Evolutionary conservation across 495 filamentous ascomycete genomes (phyloP), one percentile per base, ranked within the genome.

Genomic region (Emericellopsis terricola): DNA sequence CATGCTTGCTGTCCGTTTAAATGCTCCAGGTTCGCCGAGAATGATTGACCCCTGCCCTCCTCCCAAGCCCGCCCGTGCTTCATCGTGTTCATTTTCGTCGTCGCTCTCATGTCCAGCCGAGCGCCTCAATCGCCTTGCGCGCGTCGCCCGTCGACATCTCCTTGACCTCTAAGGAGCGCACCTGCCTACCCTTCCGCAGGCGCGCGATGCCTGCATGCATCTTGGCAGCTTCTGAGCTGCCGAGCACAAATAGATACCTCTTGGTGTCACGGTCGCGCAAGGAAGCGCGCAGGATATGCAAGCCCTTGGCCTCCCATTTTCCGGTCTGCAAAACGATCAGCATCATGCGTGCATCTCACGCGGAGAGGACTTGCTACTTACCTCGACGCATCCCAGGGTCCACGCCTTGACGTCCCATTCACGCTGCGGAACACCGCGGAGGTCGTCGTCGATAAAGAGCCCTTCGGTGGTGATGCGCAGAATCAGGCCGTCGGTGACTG

Each of bases 371-470:
- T 18, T 74, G 43, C 78, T 85, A 73, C 81, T 86, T 51, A 94
- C 76, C 63, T 97, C 89, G 42, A 89, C 73, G 17, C 75, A 60
- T 53, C 86, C 94, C 56, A 97, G 68, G 9, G 82, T 92, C 89
- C 89, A 94, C 13, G 87, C 86, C 50, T 94, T 94, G 52, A 94
- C 69, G 50, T 97, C 89, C 91, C 91, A 97, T 57, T 96, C 91
- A 31, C 89, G 69, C 50, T 93, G 83, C 14, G 78, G 73, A 2
- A 92, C 78, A 27, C 74, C 74, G 13, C 84, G 73, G 24, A 94
- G 61, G 44, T 94, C 89, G 50, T 96, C 91, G 48, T 97, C 89
- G 43, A 97, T 82, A 52, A 96, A 96, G 21, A 94, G 69, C 3
- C 89, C 89, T 51, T 92, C 89, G 2, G 76, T 85, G 2, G 73